A percentile compares a stretch with the other conserved stretches of the same genome.
Conservation (phyloP, 2,329 filamentous ascomycete species). For the Trichoderma sp. region DNA sequence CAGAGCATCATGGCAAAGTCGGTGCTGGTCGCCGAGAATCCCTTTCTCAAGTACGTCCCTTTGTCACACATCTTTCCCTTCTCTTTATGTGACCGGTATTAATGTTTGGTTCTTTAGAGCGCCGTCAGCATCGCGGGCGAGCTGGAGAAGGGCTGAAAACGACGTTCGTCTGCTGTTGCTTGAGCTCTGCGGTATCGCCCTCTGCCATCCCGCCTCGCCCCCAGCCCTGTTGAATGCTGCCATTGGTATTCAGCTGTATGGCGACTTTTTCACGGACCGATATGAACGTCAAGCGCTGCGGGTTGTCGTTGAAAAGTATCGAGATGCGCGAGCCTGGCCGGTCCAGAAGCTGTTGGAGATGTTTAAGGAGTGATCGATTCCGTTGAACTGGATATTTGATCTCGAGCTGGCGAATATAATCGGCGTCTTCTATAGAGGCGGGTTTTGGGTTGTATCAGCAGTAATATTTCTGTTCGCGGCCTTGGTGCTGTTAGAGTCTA, state of each 20-base stretch:
- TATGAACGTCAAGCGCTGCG: conserved; percentile 39
- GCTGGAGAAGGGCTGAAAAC: conserved; percentile 39
- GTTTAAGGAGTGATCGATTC: conserved; percentile 27
- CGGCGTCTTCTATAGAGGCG: not conserved
- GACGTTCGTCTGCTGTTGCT: conserved; percentile 39
- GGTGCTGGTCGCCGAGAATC: conserved; percentile 41
- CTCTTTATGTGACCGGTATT: not conserved
- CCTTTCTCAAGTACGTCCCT: conserved; percentile 34
- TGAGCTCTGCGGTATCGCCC: conserved; percentile 41
- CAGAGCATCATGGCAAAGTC: conserved; percentile 41
- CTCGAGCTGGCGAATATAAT: not conserved
- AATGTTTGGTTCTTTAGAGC: conserved; percentile 21
- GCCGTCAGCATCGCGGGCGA: conserved; percentile 29
- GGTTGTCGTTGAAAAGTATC: conserved; percentile 45
- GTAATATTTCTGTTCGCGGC: not conserved
- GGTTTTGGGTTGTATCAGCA: not conserved
- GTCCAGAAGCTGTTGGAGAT: conserved; percentile 38
- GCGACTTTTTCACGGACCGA: conserved; percentile 42
- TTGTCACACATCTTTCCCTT: not conserved
- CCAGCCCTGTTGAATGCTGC: conserved; percentile 41
- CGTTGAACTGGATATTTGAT: not conserved
- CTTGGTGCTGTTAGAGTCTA: not conserved
- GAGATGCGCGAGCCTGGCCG: conserved; percentile 42
- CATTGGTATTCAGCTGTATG: conserved; percentile 42
- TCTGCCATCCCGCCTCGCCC: conserved; percentile 39